Percentiles rank a stretch among this genome's conserved stretches.
Conservation (phyloP, 2,329 filamentous ascomycete species). For the Paracoccidioides lutzii region DNA sequence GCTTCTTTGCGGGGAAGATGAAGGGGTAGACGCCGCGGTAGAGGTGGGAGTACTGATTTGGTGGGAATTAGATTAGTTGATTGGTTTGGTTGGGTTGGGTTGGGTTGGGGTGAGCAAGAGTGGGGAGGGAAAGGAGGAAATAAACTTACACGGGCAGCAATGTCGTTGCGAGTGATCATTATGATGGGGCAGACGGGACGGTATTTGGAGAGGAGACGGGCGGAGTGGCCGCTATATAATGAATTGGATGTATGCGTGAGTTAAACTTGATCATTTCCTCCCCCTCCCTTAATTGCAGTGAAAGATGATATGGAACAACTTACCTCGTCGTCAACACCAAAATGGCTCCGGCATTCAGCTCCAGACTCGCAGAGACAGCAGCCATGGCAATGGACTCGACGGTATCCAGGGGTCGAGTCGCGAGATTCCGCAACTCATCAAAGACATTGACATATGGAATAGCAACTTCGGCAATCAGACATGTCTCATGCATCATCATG, state of each 20-base stretch:
- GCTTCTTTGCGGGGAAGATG: conserved; percentile 84
- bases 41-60: conserved; percentile 64
- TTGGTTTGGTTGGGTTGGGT: background rate
- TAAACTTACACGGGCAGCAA: conserved; percentile 55
- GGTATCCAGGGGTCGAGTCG: conserved; percentile 70
- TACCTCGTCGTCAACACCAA: conserved; percentile 85
- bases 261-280: no score
- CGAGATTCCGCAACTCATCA: conserved; percentile 79
- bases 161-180: conserved; percentile 86
- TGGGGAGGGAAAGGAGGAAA: background rate
- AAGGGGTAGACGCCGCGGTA: conserved; percentile 98
- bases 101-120: conserved; percentile 10
- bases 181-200: conserved; percentile 97
- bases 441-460: conserved; percentile 96
- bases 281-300: no score
- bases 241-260: conserved; percentile 3
- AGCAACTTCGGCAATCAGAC: conserved; percentile 89
- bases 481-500: conserved; percentile 96
- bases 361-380: conserved; percentile 85
- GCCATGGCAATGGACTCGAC: conserved; percentile 95
- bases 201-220: conserved; percentile 94
- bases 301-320: conserved; percentile 13
- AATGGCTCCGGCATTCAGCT: conserved; percentile 92
- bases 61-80: background rate
- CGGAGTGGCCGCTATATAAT: conserved; percentile 62